Evolutionary conservation across 768 basidiomycete species (phyloP), one percentile per base, ranked within the genome.

Genomic region (Suillus subluteus): DNA sequence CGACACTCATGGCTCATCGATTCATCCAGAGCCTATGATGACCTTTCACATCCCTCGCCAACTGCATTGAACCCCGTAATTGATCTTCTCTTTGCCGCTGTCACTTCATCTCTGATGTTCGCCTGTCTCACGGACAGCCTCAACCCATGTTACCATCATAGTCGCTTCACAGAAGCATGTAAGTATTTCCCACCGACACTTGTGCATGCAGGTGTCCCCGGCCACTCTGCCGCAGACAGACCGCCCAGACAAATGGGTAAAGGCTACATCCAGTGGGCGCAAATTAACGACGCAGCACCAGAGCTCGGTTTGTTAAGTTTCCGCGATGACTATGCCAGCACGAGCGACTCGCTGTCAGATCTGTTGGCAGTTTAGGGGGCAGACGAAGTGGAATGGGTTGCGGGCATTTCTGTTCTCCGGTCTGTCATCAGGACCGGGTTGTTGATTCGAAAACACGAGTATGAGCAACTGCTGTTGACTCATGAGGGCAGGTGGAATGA

Each of bases 401-500:
- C 86, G 21, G 88, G 88, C 3, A 83, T 87, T 61, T 86, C 84
- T 69, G 82, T 88, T 26, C 72, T 88, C 65, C 76, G 85, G 15
- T 84, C 86, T 40, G 81, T 89, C 50, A 88, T 88, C 64, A 78
- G 87, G 65, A 84, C 84, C 21, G 82, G 81, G 1, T 80, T 82
- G 73, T 74, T 82, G 50, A 81, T 80, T 21, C 82, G 84, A 67
- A 78, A 84, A 67, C 79, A 82, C 48, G 82, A 86, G 65, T 88
- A 87, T 72, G 86, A 84, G 64, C 83, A 83, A 41, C 70, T 89
- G 35, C 63, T 89, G 73, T 78, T 81, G 61, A 83, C 80, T 8
- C 89, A 89, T 72, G 88, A 89, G 71, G 79, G 83, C 21, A 76
- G 87, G 62, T 89, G 88, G 88, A 89, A 88, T 72, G 88, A 88